These are phyloP conservation scores for Chalciporus sp. DNA, from an alignment of 1,284 basidiomycete genomes.

Conservation along the genomic window DNA sequence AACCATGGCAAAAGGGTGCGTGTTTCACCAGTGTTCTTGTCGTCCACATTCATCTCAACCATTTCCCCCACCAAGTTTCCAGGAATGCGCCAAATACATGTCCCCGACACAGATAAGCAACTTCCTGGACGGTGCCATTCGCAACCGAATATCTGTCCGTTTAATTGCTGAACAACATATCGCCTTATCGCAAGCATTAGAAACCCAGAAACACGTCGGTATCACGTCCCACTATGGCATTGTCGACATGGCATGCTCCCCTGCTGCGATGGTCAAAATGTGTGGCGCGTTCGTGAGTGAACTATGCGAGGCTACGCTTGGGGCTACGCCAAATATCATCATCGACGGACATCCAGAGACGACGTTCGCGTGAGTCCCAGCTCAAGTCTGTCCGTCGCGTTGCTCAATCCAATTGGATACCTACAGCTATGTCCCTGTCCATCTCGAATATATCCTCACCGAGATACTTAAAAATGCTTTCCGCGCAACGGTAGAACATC, in stretches of 20 bases:
- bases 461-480: slow-evolving; percentile 90
- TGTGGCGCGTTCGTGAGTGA: slow-evolving; percentile 83
- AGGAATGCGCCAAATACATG: slow-evolving; percentile 86
- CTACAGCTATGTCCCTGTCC: slow-evolving; percentile 81
- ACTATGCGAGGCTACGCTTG: slow-evolving; percentile 85
- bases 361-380: slow-evolving; percentile 70
- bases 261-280: slow-evolving; percentile 69
- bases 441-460: slow-evolving; percentile 87
- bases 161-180: slow-evolving; percentile 94
- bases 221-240: slow-evolving; percentile 55
- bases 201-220: slow-evolving; percentile 35
- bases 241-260: slow-evolving; percentile 71
- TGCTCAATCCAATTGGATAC: slow-evolving; percentile 14
- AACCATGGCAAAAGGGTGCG: slow-evolving; percentile 84
- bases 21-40: slow-evolving; percentile 12
- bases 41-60: neutral
- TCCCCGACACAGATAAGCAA: slow-evolving; percentile 72
- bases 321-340: slow-evolving; percentile 64
- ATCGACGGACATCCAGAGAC: slow-evolving; percentile 72
- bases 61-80: slow-evolving; percentile 60
- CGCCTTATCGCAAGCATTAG: slow-evolving; percentile 70
- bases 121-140: slow-evolving; percentile 85
- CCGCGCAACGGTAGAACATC: slow-evolving; percentile 84
- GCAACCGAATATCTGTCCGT: slow-evolving; percentile 85
- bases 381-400: neutral